Conservation (phyloP, 495 filamentous ascomycete genomes). For the Aspergillus coremiiformis region DNA sequence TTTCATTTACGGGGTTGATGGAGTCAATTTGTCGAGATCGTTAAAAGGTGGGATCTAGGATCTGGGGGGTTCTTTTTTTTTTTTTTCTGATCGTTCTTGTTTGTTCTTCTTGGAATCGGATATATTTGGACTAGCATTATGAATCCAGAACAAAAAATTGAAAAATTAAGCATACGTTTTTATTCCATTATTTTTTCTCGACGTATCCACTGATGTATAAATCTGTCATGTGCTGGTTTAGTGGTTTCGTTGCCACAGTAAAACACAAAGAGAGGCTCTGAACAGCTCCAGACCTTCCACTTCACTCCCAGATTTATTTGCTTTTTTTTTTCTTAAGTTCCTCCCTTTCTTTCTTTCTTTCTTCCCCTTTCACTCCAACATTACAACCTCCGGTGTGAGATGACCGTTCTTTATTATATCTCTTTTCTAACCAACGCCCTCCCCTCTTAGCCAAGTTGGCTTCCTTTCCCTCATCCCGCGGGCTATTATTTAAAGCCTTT, state of each 20-base stretch:
- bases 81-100: no score
- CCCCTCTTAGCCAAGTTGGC: slow-evolving; percentile 35
- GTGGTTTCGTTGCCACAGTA: background rate
- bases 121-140: slow-evolving; percentile 1
- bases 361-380: no score
- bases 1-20: background rate
- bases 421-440: background rate
- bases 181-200: background rate
- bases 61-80: background rate
- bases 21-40: slow-evolving; percentile 1
- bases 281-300: background rate
- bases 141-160: background rate
- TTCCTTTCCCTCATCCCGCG: slow-evolving; percentile 29
- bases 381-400: no score
- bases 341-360: no score
- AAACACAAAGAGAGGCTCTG: background rate
- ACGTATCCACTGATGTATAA: background rate
- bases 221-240: background rate
- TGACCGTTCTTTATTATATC: slow-evolving; percentile 2
- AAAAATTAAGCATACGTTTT: background rate
- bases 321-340: background rate
- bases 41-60: background rate
- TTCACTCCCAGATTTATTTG: background rate
- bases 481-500: slow-evolving; percentile 25
- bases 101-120: background rate